Conservation (phyloP, 148 eudicot genomes). For the Rheum nobile region DNA sequence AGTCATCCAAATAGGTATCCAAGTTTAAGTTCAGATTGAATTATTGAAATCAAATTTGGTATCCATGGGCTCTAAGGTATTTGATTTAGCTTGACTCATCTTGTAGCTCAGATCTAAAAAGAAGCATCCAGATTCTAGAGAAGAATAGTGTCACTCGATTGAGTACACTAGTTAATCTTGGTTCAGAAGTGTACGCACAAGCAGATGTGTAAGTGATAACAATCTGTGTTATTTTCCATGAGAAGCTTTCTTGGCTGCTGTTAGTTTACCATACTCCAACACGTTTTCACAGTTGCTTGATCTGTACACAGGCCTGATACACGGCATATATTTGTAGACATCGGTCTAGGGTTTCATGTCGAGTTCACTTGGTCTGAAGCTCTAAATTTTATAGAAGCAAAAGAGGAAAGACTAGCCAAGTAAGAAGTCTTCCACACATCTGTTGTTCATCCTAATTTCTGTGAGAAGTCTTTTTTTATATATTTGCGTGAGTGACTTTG, state of each 20-base stretch:
- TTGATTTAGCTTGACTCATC: slow-evolving; percentile 25
- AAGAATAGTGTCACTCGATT: slow-evolving; percentile 64
- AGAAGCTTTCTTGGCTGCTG: not conserved
- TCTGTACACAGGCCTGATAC: slow-evolving; percentile 65
- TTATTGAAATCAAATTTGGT: not conserved
- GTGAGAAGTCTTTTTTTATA: too few species aligned
- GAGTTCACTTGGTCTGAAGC: slow-evolving; percentile 97
- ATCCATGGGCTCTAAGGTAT: not conserved
- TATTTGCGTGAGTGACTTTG: too few species aligned
- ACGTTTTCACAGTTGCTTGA: not conserved
- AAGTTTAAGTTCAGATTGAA: too few species aligned
- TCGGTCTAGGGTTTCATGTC: slow-evolving; percentile 88
- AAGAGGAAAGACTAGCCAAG: slow-evolving; percentile 74
- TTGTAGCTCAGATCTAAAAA: slow-evolving; percentile 68
- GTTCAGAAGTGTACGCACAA: slow-evolving; percentile 88
- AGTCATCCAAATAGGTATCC: not conserved
- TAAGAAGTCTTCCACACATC: slow-evolving; percentile 12
- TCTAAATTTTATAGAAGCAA: slow-evolving; percentile 44
- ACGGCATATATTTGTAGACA: slow-evolving; percentile 69
- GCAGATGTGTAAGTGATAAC: slow-evolving; percentile 65
- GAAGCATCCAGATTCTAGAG: slow-evolving; percentile 70
- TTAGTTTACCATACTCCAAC: not conserved
- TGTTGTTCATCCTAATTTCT: not conserved
- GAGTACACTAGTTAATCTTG: slow-evolving; percentile 74
- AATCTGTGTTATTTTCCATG: not conserved